phyloP scores from a whole-genome alignment of 345 rosid genomes.

The Mallotus nudiflorus region DNA sequence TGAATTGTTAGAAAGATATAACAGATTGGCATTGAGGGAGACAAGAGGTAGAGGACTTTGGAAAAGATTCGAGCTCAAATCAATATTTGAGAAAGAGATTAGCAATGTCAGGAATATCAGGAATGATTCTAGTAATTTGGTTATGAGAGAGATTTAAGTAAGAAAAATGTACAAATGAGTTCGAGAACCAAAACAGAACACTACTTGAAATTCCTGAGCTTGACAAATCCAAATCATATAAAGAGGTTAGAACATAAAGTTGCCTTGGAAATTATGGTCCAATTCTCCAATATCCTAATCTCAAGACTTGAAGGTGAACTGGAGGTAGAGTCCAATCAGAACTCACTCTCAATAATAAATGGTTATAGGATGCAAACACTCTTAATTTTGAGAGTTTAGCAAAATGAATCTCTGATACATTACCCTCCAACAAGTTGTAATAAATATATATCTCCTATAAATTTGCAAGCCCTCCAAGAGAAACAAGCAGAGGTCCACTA shows the following conservation, averaged over 20 bases:
- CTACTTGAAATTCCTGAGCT: background rate
- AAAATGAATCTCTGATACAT: slow-evolving; percentile 26
- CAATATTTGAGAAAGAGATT: background rate
- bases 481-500: slow-evolving; percentile 21
- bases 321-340: slow-evolving; percentile 7
- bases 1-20: slow-evolving; percentile 9
- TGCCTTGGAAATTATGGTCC: background rate
- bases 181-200: slow-evolving; percentile 13
- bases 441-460: slow-evolving; percentile 1
- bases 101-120: background rate
- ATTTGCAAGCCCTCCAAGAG: slow-evolving; percentile 11
- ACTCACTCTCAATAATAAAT: slow-evolving; percentile 3
- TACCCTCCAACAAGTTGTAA: slow-evolving; percentile 23
- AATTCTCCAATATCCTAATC: slow-evolving; percentile 5
- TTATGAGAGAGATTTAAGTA: slow-evolving; percentile 10
- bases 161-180: background rate
- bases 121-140: background rate
- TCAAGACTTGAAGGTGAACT: background rate
- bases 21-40: background rate
- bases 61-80: slow-evolving; percentile 12
- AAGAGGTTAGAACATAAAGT: background rate
- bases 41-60: slow-evolving; percentile 3
- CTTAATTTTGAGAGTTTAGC: slow-evolving; percentile 25
- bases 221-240: background rate
- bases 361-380: background rate